These are phyloP conservation scores for Hyphopichia khmerensis DNA, from an alignment of 1,139 yeast species.

Conservation along the genomic window DNA sequence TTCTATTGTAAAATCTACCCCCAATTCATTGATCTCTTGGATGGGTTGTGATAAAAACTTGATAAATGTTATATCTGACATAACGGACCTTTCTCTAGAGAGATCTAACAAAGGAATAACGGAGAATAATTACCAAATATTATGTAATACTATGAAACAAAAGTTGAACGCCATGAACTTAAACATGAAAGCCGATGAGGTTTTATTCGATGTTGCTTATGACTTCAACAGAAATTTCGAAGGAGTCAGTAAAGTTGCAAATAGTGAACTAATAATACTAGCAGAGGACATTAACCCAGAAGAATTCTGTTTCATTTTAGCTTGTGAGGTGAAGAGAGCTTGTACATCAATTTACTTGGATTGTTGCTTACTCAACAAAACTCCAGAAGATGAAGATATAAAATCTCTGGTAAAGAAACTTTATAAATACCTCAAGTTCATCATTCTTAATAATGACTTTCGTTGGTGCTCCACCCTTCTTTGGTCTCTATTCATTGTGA, in stretches of 20 bases:
- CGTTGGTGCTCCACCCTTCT: constrained; percentile 26
- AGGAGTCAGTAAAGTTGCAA: constrained; percentile 6
- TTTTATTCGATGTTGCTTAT: constrained; percentile 3
- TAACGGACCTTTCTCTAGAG: constrained; percentile 35
- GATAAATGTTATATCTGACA: constrained; percentile 28
- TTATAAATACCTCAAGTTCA: constrained; percentile 18
- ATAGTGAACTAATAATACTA: constrained; percentile 9
- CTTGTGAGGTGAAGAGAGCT: constrained; percentile 27
- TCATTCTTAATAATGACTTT: constrained; percentile 25
- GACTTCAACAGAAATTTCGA: constrained; percentile 1
- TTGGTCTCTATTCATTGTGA: constrained; percentile 27
- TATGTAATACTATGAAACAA: constrained; percentile 13
- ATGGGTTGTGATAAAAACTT: constrained; percentile 32
- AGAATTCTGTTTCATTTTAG: constrained; percentile 25
- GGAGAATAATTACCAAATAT: constrained; percentile 14
- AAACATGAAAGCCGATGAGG: background rate
- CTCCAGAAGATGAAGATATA: constrained; percentile 18
- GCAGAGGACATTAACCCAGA: constrained; percentile 13
- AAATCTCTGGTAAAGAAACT: constrained; percentile 14
- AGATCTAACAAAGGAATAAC: constrained; percentile 15
- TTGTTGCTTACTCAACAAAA: constrained; percentile 20
- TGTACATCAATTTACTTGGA: constrained; percentile 24
- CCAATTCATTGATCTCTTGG: constrained; percentile 12
- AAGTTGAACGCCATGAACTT: constrained; percentile 13
- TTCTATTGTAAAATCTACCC: background rate